A percentile compares a stretch with the other conserved stretches of the same genome.
Conservation (phyloP, 768 basidiomycete species). For the Hericium rajendrae region DNA sequence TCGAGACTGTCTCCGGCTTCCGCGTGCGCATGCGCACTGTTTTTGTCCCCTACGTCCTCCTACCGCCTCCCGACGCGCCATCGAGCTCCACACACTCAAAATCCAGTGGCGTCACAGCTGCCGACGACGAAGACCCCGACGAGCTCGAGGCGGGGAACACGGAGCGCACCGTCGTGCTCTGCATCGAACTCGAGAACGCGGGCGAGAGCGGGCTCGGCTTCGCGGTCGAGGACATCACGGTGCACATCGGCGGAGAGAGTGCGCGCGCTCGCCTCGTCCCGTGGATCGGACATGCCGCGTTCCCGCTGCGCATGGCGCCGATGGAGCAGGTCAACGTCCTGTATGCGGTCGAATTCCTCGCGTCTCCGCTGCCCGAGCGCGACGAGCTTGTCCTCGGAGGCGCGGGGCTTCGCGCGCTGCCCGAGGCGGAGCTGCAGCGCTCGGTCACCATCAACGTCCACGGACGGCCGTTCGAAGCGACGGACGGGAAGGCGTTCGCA, state of each 20-base stretch:
- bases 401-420: slow-evolving; percentile 7
- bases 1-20: slow-evolving; percentile 75
- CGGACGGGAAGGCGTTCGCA: background rate
- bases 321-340: slow-evolving; percentile 82
- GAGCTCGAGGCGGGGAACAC: slow-evolving; percentile 59
- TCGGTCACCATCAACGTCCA: slow-evolving; percentile 53
- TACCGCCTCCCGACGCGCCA: slow-evolving; percentile 18
- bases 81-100: too few species aligned
- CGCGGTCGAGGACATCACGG: slow-evolving; percentile 64
- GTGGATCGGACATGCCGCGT: slow-evolving; percentile 40
- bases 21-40: slow-evolving; percentile 91
- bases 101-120: slow-evolving; percentile 5
- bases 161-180: slow-evolving; percentile 82
- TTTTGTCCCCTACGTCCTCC: slow-evolving; percentile 76
- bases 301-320: slow-evolving; percentile 64
- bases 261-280: slow-evolving; percentile 39
- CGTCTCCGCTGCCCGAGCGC: slow-evolving; percentile 48
- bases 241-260: slow-evolving; percentile 59
- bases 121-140: slow-evolving; percentile 25
- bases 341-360: slow-evolving; percentile 79
- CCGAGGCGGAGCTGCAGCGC: slow-evolving; percentile 9
- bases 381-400: slow-evolving; percentile 19
- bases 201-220: slow-evolving; percentile 60
- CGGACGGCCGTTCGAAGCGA: slow-evolving; percentile 51
- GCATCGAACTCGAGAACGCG: slow-evolving; percentile 82